A percentile compares a stretch with the other conserved stretches of the same genome.
Evolutionary conservation across 805 yeast genomes (phyloP).

Genomic region (Candida montana): DNA sequence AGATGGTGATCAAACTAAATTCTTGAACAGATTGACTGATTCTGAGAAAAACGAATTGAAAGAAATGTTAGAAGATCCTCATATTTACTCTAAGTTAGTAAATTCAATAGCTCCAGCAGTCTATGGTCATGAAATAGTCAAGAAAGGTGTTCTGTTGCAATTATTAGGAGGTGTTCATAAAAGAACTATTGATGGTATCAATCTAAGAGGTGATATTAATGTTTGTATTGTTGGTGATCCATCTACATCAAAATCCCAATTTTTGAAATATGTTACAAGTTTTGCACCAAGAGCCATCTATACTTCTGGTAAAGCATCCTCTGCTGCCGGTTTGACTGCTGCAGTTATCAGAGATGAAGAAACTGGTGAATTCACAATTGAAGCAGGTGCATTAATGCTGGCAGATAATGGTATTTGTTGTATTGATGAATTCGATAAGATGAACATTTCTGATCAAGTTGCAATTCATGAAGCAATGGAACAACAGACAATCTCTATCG

Average conservation of each 20-base stretch:
- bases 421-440: slow-evolving; percentile 96
- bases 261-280: slow-evolving; percentile 84
- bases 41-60: slow-evolving; percentile 81
- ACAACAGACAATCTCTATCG: slow-evolving; percentile 97
- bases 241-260: slow-evolving; percentile 94
- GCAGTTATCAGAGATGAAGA: slow-evolving; percentile 97
- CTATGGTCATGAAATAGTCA: slow-evolving; percentile 90
- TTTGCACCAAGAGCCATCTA: slow-evolving; percentile 93
- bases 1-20: slow-evolving; percentile 73
- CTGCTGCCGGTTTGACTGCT: slow-evolving; percentile 98
- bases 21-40: slow-evolving; percentile 69
- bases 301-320: slow-evolving; percentile 96
- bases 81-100: slow-evolving; percentile 78
- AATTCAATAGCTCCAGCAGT: slow-evolving; percentile 93
- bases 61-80: slow-evolving; percentile 85
- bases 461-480: slow-evolving; percentile 99
- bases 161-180: slow-evolving; percentile 95
- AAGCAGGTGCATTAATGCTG: slow-evolving; percentile 97
- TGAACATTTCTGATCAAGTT: slow-evolving; percentile 93
- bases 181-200: slow-evolving; percentile 87
- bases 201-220: slow-evolving; percentile 93
- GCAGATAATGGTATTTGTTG: slow-evolving; percentile 99
- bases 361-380: slow-evolving; percentile 93
- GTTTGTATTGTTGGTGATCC: slow-evolving; percentile 98
- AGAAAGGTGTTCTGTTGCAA: slow-evolving; percentile 86